phyloP scores from a whole-genome alignment of 257 asterid genomes.

The Penstemon barbatus region DNA sequence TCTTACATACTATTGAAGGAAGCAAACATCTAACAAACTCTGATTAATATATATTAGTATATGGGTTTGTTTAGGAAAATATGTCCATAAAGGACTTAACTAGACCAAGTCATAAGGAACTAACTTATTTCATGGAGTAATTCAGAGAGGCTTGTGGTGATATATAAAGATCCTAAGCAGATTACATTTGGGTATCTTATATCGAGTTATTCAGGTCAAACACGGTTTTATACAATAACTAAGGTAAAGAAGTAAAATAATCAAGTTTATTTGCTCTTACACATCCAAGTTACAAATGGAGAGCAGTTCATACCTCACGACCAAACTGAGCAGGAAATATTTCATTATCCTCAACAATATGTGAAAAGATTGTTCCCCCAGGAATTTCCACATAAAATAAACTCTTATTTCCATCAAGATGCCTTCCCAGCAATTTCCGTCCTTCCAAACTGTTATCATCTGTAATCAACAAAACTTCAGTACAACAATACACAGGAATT shows the following conservation, averaged over 20 bases:
- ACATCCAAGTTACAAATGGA: constrained; percentile 3
- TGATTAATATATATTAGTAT: no score
- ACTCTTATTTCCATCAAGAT: constrained; percentile 60
- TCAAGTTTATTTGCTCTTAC: neutral
- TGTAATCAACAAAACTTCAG: constrained; percentile 40
- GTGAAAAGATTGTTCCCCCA: constrained; percentile 69
- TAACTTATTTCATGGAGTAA: no score
- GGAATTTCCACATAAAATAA: constrained; percentile 93
- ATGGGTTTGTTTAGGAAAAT: no score
- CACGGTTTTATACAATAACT: neutral
- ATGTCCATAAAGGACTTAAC: no score
- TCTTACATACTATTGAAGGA: no score
- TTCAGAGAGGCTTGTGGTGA: constrained; percentile 2
- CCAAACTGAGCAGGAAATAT: constrained; percentile 92
- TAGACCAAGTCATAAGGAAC: no score
- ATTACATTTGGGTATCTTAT: neutral
- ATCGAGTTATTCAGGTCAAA: neutral
- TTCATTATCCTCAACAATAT: constrained; percentile 72
- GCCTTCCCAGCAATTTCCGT: constrained; percentile 50
- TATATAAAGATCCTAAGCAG: neutral
- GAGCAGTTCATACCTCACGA: constrained; percentile 63
- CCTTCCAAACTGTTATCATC: constrained; percentile 55
- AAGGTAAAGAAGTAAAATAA: neutral
- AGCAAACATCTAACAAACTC: no score
- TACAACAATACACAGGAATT: constrained; percentile 10